These are phyloP conservation scores for Dianthus caryophyllus DNA, from an alignment of 148 eudicot genomes.

Conservation along the genomic window DNA sequence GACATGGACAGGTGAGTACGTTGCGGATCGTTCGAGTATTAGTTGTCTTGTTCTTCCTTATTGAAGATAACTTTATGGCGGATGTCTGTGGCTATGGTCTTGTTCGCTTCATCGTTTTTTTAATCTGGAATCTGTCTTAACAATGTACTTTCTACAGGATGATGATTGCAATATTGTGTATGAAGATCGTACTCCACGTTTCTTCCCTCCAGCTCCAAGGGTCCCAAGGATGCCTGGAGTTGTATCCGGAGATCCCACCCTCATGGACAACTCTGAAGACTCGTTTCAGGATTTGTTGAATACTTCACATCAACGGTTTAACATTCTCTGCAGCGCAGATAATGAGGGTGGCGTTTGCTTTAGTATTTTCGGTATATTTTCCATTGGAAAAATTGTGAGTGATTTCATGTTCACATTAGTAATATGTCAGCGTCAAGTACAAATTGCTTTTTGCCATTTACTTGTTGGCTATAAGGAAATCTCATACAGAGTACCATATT, in stretches of 20 bases:
- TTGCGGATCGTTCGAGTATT: slow-evolving; percentile 29
- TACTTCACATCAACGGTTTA: slow-evolving; percentile 75
- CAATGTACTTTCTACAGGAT: slow-evolving; percentile 37
- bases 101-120: neutral
- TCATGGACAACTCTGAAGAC: slow-evolving; percentile 75
- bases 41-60: neutral
- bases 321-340: slow-evolving; percentile 89
- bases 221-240: slow-evolving; percentile 77
- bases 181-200: slow-evolving; percentile 92
- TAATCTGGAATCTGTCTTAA: neutral
- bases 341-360: slow-evolving; percentile 81
- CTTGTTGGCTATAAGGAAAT: neutral
- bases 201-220: slow-evolving; percentile 94
- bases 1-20: slow-evolving; percentile 36
- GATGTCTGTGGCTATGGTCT: neutral
- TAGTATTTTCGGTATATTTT: slow-evolving; percentile 94
- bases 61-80: neutral
- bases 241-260: slow-evolving; percentile 73
- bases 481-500: neutral
- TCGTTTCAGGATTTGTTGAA: slow-evolving; percentile 61
- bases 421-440: neutral
- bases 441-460: neutral
- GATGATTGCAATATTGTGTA: slow-evolving; percentile 35
- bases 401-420: neutral
- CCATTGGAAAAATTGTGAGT: slow-evolving; percentile 92